Base-by-base conservation (phyloP, 805 yeast genomes). In the Starmerella geochares region DNA sequence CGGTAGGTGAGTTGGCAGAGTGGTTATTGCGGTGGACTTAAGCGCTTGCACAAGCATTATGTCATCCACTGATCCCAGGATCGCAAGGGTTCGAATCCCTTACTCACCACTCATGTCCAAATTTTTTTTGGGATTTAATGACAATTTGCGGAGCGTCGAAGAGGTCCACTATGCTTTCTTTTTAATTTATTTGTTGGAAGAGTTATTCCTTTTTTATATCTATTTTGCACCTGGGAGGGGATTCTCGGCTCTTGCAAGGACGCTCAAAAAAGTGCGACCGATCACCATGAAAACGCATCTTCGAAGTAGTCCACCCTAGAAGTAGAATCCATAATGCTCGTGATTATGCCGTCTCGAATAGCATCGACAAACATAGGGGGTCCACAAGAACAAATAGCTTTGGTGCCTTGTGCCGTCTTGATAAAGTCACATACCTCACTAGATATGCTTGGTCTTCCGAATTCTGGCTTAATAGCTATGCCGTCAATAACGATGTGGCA, bases 331-430 rank as follows among this genome's bases (percentile, higher is more conserved):
- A 39, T 51, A 37, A 46, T 65, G 57, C 51, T 53, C 3, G 59
- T 21, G 16, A 67, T 59, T 19, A 72, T 51, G 2, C 56, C 54
- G n/a, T 68, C 63, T 57, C 87, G 71, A 23, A 79, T 53, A 2
- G 65, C 67, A 59, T 82, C 88, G 50, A 72, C 78, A 69, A 78
- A 74, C 14, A 60, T 51, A 31, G 79, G 73, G 38, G 79, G 81
- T 4, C 85, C 85, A 66, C 85, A 80, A 1, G 77, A 69, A 28
- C 78, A 67, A 39, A 80, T 69, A 0, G 77, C 76, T 20, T 72
- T 63, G 7, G 78, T 67, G 0, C 77, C 72, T 1, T 42, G 31
- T 2, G 62, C 43, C 1, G 41, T 38, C 3, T 37, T 40, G 7
- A 60, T 54, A 50, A 59, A 61, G 19, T 47, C 50, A 8, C 39